Conservation (phyloP, 345 rosid genomes). For the Eutrema heterophyllum region DNA sequence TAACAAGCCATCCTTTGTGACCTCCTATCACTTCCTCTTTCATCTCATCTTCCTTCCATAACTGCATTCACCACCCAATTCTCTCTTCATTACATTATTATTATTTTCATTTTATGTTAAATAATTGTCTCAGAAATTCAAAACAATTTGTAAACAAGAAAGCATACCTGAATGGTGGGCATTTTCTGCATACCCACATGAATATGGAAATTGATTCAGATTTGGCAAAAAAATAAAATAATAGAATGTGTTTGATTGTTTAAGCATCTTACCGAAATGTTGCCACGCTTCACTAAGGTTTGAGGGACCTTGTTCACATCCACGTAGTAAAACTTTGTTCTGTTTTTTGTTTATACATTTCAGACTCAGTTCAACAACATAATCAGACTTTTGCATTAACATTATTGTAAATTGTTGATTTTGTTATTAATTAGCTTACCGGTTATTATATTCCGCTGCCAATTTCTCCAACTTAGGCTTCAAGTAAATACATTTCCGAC, state of each 20-base stretch:
- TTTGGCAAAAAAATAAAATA: background rate
- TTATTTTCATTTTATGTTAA: background rate
- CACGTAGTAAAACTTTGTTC: slow-evolving; percentile 71
- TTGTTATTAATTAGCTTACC: slow-evolving; percentile 29
- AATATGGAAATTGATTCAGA: background rate
- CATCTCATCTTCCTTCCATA: slow-evolving; percentile 90
- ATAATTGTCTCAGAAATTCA: background rate
- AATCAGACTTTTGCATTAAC: background rate
- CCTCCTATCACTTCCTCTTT: slow-evolving; percentile 94
- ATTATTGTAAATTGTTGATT: background rate
- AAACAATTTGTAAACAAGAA: background rate
- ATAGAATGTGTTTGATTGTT: background rate
- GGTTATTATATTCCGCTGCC: slow-evolving; percentile 52
- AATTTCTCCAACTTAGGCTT: slow-evolving; percentile 91
- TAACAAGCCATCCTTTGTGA: slow-evolving; percentile 91
- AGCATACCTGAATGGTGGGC: slow-evolving; percentile 86
- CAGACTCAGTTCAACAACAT: background rate
- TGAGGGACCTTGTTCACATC: slow-evolving; percentile 88
- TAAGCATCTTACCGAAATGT: slow-evolving; percentile 51
- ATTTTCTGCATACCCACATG: slow-evolving; percentile 56
- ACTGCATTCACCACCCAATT: slow-evolving; percentile 31
- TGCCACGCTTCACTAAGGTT: slow-evolving; percentile 76
- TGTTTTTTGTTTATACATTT: slow-evolving; percentile 6
- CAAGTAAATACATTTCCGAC: slow-evolving; percentile 92
- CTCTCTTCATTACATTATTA: background rate